Base-by-base conservation (phyloP, 108 stramenopile species). In the Fragilaria radians region DNA sequence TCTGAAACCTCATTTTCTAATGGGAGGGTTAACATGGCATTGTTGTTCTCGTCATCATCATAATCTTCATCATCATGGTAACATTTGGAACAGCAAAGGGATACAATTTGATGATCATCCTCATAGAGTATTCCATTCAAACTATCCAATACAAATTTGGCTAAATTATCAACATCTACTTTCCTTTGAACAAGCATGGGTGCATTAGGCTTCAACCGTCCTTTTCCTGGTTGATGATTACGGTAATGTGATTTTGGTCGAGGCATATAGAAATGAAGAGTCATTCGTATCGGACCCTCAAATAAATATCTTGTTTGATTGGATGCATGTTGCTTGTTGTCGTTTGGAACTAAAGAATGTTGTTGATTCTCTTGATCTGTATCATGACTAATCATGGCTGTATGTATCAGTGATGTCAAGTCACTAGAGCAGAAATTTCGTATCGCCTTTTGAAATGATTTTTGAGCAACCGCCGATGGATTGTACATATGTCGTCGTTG, bases 131-230 rank as follows among this genome's bases (percentile, higher is more conserved):
- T 23, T 28, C 63, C 80, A 59, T 93, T 88, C 73, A 89, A 65
- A 1, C 82, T 83, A 59, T 89, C 92, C 63, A 93, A 50, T 19
- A 93, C 85, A 66, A 93, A 93, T 67, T 89, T 93, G 57, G 80
- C 67, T 23, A 89, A 50, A 65, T 89, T 93, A 48, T 93, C 92
- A 18, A 93, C 75, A 70, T 93, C 91, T 23, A 74, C 70, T 19
- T 55, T 71, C 7, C 60, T 59, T 14, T 45, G 28, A 7, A 71
- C 47, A 48, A 30, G 49, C 7, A 54, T 46, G 0, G 78, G 84
- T 32, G 83, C 78, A 32, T 48, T 65, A 25, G 52, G 48, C 65
- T 72, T 66, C 33, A 88, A 31, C 24, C 80, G 53, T 31, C 71
- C 73, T 21, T 58, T 57, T 4, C 82, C 86, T 5, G 76, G 77